Conservation (phyloP, 2,329 filamentous ascomycete genomes). For the Talaromyces sp. region DNA sequence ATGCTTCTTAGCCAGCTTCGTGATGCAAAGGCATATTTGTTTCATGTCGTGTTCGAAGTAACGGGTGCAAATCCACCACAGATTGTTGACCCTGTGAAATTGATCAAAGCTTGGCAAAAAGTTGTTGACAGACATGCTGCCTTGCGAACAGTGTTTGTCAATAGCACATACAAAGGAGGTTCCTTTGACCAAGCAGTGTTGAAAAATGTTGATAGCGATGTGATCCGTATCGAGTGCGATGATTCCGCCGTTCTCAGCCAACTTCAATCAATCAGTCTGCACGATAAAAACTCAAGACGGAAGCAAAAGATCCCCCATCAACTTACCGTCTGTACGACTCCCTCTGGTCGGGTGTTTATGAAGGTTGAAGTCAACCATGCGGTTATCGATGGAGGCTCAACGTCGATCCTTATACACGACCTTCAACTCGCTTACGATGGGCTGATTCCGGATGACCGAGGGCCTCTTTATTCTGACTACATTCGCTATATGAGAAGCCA, state of each 20-base stretch:
- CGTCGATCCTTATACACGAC: constrained; percentile 16
- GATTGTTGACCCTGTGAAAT: constrained; percentile 31
- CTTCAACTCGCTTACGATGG: constrained; percentile 37
- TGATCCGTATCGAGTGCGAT: constrained; percentile 30
- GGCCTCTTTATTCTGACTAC: constrained; percentile 37
- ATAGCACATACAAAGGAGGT: constrained; percentile 33
- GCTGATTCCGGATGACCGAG: constrained; percentile 28
- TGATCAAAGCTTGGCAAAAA: constrained; percentile 21
- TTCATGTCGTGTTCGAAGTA: constrained; percentile 39
- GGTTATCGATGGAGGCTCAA: constrained; percentile 18
- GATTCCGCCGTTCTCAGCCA: constrained; percentile 23
- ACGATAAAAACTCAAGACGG: constrained; percentile 29
- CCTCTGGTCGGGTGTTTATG: constrained; percentile 31
- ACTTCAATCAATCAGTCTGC: constrained; percentile 12
- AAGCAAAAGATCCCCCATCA: constrained; percentile 34
- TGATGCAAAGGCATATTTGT: constrained; percentile 38
- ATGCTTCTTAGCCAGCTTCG: constrained; percentile 46
- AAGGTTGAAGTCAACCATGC: constrained; percentile 29
- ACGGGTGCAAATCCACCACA: constrained; percentile 18
- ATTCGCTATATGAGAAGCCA: constrained; percentile 34
- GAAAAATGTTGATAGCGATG: constrained; percentile 25
- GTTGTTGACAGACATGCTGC: constrained; percentile 14
- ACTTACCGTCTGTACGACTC: constrained; percentile 33
- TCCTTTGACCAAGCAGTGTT: constrained; percentile 40
- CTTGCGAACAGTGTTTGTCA: constrained; percentile 27